Conservation (phyloP, 805 yeast species). For the Groenewaldozyma salmanticensis region DNA sequence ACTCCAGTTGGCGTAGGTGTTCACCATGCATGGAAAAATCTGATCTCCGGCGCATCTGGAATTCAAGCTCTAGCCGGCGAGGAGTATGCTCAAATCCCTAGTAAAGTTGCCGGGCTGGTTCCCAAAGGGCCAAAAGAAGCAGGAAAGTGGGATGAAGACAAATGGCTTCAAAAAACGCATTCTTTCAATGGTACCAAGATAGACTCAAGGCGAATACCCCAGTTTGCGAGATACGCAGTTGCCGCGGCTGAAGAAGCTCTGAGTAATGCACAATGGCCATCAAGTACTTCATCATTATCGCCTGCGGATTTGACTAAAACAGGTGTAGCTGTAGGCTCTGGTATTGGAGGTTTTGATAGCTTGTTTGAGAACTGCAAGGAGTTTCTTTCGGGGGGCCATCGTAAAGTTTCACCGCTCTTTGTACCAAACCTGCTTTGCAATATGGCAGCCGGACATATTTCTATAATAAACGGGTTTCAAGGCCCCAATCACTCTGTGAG, state of each 20-base stretch:
- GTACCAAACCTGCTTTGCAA: conserved; percentile 76
- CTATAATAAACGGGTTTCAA: conserved; percentile 62
- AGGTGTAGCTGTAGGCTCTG: conserved; percentile 83
- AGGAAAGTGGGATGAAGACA: conserved; percentile 43
- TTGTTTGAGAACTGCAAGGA: conserved; percentile 51
- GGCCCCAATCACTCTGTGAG: conserved; percentile 87
- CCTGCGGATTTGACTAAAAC: conserved; percentile 19
- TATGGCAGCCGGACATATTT: conserved; percentile 91
- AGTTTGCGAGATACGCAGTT: conserved; percentile 68
- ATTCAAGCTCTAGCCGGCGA: conserved; percentile 32
- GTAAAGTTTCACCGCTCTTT: conserved; percentile 73
- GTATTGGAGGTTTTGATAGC: conserved; percentile 81
- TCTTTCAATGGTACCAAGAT: no score
- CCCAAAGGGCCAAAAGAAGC: conserved; percentile 28
- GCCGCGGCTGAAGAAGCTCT: conserved; percentile 74
- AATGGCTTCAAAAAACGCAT: conserved; percentile 36
- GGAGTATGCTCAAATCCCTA: conserved; percentile 48
- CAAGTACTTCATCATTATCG: conserved; percentile 15
- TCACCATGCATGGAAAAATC: conserved; percentile 26
- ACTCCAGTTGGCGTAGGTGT: conserved; percentile 69
- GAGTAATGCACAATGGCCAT: conserved; percentile 51
- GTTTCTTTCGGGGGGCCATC: conserved; percentile 43
- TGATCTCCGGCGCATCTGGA: conserved; percentile 28
- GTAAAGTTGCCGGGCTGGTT: conserved; percentile 66
- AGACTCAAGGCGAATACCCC: conserved; percentile 55